Base-by-base conservation (phyloP, 805 yeast genomes). In the Dipodascopsis uninucleata region DNA sequence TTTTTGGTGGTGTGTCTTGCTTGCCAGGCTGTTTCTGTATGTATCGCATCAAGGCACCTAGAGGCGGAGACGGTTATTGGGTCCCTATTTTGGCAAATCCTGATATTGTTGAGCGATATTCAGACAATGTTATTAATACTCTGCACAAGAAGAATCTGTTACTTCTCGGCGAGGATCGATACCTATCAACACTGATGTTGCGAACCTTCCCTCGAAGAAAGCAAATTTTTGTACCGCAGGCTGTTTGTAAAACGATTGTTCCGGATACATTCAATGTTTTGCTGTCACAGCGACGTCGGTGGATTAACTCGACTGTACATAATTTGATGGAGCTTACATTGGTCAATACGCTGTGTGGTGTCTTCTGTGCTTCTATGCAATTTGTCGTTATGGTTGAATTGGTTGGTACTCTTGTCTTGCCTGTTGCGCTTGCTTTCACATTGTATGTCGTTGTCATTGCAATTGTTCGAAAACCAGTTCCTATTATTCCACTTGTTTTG, bases 241-340 rank as follows among this genome's bases (percentile, higher is more conserved):
- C 96, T 10, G 90, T 85, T 5, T 88, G 96, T 69, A 86, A 87
- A 62, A 89, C 97, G 1, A 68, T 85, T 54, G 97, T 82, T 18
- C 97, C 97, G 1, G 84, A 82, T 56, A 73, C 75, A 33, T 85
- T 89, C 61, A 73, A 67, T 46, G 93, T 89, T 43, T 70, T 89
- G 52, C 70, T 89, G 36, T 89, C 96, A 0, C 97, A 89, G 64
- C 81, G 97, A 64, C 85, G 97, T 69, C 83, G 97, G 64, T 89
- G 97, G 97, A 89, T 89, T 55, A 89, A 89, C 65, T 88, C 96
- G 3, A 89, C 97, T 0, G 93, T 89, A 22, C 97, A 89, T 65
- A 89, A 89, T 61, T 74, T 89, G 64, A 77, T 89, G 83, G 97
- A 89, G 63, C 76, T 89, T 58, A 84, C 82, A 1, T 66, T 86